A percentile compares a stretch with the other conserved stretches of the same genome.
Conservation (phyloP, 106 monocot genomes). For the Cymbidium sinense region DNA sequence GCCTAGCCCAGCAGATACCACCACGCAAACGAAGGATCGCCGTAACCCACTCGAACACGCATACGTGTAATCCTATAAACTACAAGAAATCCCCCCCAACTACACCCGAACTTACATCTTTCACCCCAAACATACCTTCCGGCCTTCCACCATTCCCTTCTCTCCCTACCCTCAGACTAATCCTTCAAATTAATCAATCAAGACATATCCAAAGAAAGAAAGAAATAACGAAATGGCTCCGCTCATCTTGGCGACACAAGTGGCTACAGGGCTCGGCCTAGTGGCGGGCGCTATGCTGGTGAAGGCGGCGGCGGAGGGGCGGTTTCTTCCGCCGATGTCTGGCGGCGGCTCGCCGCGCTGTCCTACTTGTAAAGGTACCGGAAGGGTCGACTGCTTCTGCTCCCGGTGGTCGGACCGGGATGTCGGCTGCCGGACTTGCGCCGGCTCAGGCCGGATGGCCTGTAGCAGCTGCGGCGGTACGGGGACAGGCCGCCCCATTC, state of each 20-base stretch:
- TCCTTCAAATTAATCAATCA: neutral
- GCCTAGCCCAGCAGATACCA: neutral
- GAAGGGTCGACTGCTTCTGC: constrained; percentile 72
- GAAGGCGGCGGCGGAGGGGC: constrained; percentile 43
- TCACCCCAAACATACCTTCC: neutral
- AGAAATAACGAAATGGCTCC: constrained; percentile 42
- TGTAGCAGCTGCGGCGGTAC: constrained; percentile 80
- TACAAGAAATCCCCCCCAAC: neutral
- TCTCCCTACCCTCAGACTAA: neutral
- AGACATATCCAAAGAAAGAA: neutral
- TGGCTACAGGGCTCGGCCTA: constrained; percentile 57
- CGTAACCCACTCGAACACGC: constrained; percentile 5
- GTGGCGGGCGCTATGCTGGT: constrained; percentile 76
- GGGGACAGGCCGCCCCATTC: constrained; percentile 60
- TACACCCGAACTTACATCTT: neutral
- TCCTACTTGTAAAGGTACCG: constrained; percentile 67
- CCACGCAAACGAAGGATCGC: neutral
- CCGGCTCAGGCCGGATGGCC: constrained; percentile 72
- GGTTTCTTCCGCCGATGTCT: constrained; percentile 22
- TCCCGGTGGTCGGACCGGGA: constrained; percentile 90
- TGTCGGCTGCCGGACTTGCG: constrained; percentile 74
- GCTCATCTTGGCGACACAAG: constrained; percentile 61
- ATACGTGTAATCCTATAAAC: neutral
- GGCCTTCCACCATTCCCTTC: neutral
- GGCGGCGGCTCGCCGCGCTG: constrained; percentile 35